Evolutionary conservation across 352 stramenopile genomes (phyloP), one percentile per base, ranked within the genome.

Genomic region (Peronospora tabacina): DNA sequence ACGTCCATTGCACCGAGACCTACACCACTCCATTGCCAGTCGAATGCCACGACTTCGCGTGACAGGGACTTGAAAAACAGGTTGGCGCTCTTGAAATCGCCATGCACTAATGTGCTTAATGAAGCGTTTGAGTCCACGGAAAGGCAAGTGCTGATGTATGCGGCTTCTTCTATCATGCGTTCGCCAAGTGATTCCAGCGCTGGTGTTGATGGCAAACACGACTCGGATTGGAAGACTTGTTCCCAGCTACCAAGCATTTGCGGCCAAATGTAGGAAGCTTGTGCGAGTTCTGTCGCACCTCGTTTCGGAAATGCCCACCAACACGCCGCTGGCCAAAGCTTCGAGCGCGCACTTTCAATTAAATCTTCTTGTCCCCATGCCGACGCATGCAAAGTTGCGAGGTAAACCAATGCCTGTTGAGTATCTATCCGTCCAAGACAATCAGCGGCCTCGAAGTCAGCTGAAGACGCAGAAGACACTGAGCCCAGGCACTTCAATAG

Each of bases 31-130:
- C 76, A 88, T 45, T 88, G 74, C 76, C 76, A 88, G 54, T 88
- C 76, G 36, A 88, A 88, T 4, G 74, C 76, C 45, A 81, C 66
- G 11, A 76, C 74, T 12, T 70, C 44, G 5, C 66, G 59, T 7
- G 69, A 63, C 22, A 52, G 32, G 0, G 58, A 29, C 12, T 84
- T 40, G 37, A 88, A 88, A 45, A 85, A 85, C 7, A 88, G 47
- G 41, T 88, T 88, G 42, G 69, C 72, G 22, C 68, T 82, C 62
- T 88, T 88, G 54, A 76, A 82, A 47, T 88, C 76, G 13, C 76
- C 76, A 38, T 88, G 76, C 5, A 88, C 55, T 16, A 88, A 39
- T 4, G 72, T 84, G 24, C 58, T 56, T 20, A 73, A 53, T 7
- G n/a, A 22, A 9, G 30, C 5, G 17, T 33, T 57, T 12, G 10